Base-by-base conservation (phyloP, 768 basidiomycete genomes). In the Floccularia luteovirens region DNA sequence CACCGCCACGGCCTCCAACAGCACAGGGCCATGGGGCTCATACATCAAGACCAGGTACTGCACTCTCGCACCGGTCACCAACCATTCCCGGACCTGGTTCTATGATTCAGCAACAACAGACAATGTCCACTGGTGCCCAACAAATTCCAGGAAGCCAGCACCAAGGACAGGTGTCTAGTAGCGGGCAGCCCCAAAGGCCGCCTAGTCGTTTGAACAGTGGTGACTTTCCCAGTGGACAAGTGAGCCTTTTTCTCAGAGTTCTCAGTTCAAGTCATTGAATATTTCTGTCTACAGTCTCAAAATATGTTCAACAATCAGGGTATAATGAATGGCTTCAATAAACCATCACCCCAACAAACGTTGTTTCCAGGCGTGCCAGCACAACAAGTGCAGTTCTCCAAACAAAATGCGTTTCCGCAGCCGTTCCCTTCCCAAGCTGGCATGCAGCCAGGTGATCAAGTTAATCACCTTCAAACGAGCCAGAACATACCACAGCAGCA, bases 11-110 rank as follows among this genome's bases (percentile, higher is more conserved):
- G 11, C 43, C 44, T 0, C 36, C 46, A 19, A 47, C 46, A 0
- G 46, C 46, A 7, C 43, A 44, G 12, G 46, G 52, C 19, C 50
- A 48, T 4, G 41, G 42, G 19, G 49, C 52, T 1, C 39, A 45
- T 39, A 43, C 41, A 7, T 54, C 53, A 16, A 49, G 58, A 25
- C 60, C 60, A 6, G 53, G 57, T 8, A 60, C 60, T 0, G 49
- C 57, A 4, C 49, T 55, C 21, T 53, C 60, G 1, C 60, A 59
- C 43, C 54, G 57, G 21, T 57, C 59, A 3, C 59, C 59, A 7
- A 55, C 52, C 6, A 55, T 57, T 31, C 54, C 55, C 1, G 49
- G 48, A n/a, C 42, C 50, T 20, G 28, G n/a, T 4, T 10, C 24
- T 24, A 11, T 17, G 4, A 20, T 8, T 5, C 36, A 24, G 20